Conservation (phyloP, 176 grass and related monocot genomes). For the Cenchrus purpureus region DNA sequence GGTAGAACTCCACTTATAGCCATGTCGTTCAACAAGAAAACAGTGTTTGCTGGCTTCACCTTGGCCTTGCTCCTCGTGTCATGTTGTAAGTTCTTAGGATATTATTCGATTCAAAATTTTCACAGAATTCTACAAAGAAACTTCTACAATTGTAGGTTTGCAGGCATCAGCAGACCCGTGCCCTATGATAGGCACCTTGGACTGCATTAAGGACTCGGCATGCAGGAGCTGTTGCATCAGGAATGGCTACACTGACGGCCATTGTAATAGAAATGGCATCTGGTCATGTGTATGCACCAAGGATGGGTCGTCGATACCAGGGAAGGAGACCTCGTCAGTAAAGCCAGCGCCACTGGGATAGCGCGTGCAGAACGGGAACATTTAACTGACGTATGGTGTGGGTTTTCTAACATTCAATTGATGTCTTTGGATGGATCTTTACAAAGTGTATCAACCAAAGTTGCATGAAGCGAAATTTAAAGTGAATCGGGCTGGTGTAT, state of each 20-base stretch:
- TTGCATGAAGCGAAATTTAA: too few relatives aligned
- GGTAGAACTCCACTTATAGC: neutral
- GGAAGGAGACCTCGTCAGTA: neutral
- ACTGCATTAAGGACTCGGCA: neutral
- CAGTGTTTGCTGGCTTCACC: neutral
- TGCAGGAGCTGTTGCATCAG: neutral
- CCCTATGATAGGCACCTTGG: neutral
- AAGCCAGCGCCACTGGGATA: neutral
- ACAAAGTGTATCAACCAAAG: too few relatives aligned
- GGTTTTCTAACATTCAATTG: neutral
- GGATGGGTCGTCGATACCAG: too few relatives aligned
- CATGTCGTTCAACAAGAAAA: neutral
- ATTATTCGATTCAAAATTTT: neutral
- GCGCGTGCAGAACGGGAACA: neutral
- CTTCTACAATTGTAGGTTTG: neutral
- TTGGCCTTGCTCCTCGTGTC: neutral
- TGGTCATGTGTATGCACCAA: neutral
- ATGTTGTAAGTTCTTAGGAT: neutral
- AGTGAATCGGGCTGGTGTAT: too few relatives aligned
- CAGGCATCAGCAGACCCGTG: too few relatives aligned
- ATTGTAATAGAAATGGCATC: neutral
- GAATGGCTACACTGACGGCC: neutral
- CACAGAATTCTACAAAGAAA: neutral
- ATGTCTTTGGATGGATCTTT: too few relatives aligned
- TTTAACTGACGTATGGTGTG: neutral